phyloP scores from a whole-genome alignment of 345 rosid genomes.

The Ceriops tagal region DNA sequence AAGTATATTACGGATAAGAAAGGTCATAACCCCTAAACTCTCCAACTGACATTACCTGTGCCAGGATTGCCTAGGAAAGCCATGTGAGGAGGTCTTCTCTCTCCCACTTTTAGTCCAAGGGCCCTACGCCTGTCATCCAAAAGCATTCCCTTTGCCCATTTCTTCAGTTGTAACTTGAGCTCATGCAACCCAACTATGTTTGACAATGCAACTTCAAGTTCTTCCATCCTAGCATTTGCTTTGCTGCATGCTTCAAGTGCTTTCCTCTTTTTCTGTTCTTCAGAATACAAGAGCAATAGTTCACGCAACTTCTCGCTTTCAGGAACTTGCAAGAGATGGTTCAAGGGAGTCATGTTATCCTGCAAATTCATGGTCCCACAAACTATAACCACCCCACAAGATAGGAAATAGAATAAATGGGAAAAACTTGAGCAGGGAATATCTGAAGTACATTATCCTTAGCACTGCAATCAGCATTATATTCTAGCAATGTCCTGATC shows the following conservation, averaged over 20 bases:
- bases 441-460: conserved; percentile 62
- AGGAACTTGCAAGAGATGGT: conserved; percentile 81
- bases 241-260: conserved; percentile 76
- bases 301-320: conserved; percentile 63
- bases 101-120: conserved; percentile 79
- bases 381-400: conserved; percentile 6
- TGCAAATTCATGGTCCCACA: conserved; percentile 27
- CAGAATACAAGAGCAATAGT: conserved; percentile 53
- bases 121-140: conserved; percentile 95
- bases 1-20: not conserved
- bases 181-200: conserved; percentile 79
- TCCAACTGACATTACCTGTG: conserved; percentile 50
- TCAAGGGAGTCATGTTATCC: conserved; percentile 93
- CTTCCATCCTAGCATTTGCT: conserved; percentile 87
- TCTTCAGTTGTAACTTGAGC: conserved; percentile 79
- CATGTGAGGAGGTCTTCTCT: conserved; percentile 94
- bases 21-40: conserved; percentile 1
- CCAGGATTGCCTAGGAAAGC: conserved; percentile 98
- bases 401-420: conserved; percentile 3
- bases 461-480: conserved; percentile 86
- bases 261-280: conserved; percentile 73
- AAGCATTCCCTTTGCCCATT: conserved; percentile 99
- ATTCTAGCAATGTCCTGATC: conserved; percentile 75
- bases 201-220: conserved; percentile 70
- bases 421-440: not conserved